Percentiles rank a stretch among this genome's conserved stretches.
These are phyloP conservation scores for Solanum chilense DNA, from an alignment of 257 asterid species.

Conservation along the genomic window DNA sequence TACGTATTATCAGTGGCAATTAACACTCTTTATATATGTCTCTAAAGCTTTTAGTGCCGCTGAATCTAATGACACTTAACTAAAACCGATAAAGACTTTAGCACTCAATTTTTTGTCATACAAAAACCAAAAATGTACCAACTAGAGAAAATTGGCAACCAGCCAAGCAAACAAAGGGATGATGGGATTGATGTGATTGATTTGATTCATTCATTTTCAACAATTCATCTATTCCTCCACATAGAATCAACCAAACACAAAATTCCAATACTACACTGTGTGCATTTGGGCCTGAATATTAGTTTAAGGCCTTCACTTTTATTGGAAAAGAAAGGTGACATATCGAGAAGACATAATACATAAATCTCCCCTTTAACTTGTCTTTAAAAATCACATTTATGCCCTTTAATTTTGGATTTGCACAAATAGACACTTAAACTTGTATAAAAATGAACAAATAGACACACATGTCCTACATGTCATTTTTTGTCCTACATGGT, in stretches of 20 bases:
- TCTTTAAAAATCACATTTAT: too few relatives aligned
- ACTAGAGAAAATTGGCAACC: conserved; percentile 22
- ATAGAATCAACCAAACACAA: not conserved
- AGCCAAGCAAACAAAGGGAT: not conserved
- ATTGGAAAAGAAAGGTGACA: not conserved
- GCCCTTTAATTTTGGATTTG: too few relatives aligned
- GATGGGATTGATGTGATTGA: conserved; percentile 26
- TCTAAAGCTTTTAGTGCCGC: too few relatives aligned
- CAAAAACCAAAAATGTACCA: conserved; percentile 37
- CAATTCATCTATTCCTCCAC: not conserved
- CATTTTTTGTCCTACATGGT: too few relatives aligned
- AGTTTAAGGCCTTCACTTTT: not conserved
- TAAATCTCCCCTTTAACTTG: accelerated
- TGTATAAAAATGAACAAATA: too few relatives aligned
- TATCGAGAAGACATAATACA: not conserved
- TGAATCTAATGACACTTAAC: too few relatives aligned
- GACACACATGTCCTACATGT: too few relatives aligned
- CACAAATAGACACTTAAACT: too few relatives aligned
- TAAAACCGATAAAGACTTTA: too few relatives aligned
- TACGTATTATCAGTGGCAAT: too few relatives aligned
- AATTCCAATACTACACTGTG: not conserved
- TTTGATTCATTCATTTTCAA: conserved; percentile 17
- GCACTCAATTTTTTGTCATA: conserved; percentile 9
- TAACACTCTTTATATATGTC: too few relatives aligned
- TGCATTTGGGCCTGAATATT: not conserved